Evolutionary conservation across 495 filamentous ascomycete genomes (phyloP).

Genomic region (Xylaria acuta): DNA sequence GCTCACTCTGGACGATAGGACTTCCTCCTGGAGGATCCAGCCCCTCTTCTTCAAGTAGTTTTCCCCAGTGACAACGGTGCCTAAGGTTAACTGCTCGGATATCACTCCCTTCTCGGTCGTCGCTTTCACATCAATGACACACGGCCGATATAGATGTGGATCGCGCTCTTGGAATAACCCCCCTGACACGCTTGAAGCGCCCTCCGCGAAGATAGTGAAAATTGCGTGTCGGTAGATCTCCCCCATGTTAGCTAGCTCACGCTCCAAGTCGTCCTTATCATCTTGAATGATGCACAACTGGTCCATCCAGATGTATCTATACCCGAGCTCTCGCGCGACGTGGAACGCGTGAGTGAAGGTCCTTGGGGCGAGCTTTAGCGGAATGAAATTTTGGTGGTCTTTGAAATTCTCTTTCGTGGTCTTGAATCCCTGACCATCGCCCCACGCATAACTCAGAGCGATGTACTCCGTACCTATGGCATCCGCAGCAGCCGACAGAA

Average conservation of each 20-base stretch:
- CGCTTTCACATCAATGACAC: neutral
- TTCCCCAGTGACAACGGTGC: neutral
- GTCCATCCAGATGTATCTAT: slow-evolving; percentile 33
- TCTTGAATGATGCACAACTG: slow-evolving; percentile 1
- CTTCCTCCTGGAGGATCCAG: slow-evolving; percentile 37
- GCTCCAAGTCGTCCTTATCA: slow-evolving; percentile 22
- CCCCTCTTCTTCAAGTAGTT: slow-evolving; percentile 25
- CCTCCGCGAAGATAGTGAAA: slow-evolving; percentile 14
- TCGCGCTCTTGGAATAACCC: slow-evolving; percentile 3
- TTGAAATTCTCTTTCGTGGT: neutral
- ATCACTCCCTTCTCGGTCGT: neutral
- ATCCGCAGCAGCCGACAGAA: neutral
- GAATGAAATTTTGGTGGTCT: neutral
- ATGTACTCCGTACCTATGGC: neutral
- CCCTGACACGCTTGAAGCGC: neutral
- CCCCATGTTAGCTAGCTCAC: slow-evolving; percentile 14
- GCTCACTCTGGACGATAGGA: slow-evolving; percentile 30
- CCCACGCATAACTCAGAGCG: neutral
- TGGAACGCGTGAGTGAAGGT: slow-evolving; percentile 19
- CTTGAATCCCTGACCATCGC: neutral
- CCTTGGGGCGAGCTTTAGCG: neutral
- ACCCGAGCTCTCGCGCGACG: slow-evolving; percentile 27
- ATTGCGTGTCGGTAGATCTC: slow-evolving; percentile 21
- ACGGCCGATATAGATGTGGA: neutral
- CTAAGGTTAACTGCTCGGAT: slow-evolving; percentile 1